Percentiles rank a stretch among this genome's conserved stretches.
These are phyloP conservation scores for Lithocarpus polystachyus DNA, from an alignment of 306 rosid species.

Conservation along the genomic window DNA sequence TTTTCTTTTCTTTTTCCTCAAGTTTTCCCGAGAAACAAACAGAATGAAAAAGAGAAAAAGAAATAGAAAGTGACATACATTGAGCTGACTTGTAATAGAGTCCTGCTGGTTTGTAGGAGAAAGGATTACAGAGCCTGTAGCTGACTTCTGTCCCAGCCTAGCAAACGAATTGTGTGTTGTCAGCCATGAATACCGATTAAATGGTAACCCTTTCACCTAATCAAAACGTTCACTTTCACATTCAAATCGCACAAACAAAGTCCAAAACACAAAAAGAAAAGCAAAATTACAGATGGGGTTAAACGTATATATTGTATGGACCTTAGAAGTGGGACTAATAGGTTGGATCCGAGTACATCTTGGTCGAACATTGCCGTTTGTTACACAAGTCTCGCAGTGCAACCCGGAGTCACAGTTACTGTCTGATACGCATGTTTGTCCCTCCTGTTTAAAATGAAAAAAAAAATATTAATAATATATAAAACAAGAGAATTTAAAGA, in stretches of 20 bases:
- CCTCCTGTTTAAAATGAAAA: conserved; percentile 45
- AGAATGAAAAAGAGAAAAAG: neutral
- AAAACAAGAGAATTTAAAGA: too few relatives aligned
- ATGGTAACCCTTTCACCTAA: conserved; percentile 73
- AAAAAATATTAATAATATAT: neutral
- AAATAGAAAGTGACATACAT: conserved; percentile 39
- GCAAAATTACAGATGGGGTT: neutral
- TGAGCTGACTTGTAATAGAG: conserved; percentile 74
- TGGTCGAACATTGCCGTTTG: conserved; percentile 62
- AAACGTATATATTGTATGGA: neutral
- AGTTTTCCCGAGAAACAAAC: conserved; percentile 24
- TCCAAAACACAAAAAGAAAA: neutral
- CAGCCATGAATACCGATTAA: conserved; percentile 82
- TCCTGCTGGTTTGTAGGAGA: conserved; percentile 84
- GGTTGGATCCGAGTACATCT: conserved; percentile 83
- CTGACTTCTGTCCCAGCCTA: conserved; percentile 59
- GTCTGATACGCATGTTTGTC: conserved; percentile 47
- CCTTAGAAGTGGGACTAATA: conserved; percentile 61
- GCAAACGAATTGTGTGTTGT: conserved; percentile 90
- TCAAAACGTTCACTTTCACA: neutral
- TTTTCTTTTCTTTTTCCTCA: conserved; percentile 21
- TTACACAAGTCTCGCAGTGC: conserved; percentile 85
- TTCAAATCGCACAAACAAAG: neutral
- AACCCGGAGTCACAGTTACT: conserved; percentile 61
- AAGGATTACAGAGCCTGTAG: conserved; percentile 55